Evolutionary conservation across 306 rosid genomes (phyloP), one percentile per base, ranked within the genome.

Genomic region (Datisca glomerata): DNA sequence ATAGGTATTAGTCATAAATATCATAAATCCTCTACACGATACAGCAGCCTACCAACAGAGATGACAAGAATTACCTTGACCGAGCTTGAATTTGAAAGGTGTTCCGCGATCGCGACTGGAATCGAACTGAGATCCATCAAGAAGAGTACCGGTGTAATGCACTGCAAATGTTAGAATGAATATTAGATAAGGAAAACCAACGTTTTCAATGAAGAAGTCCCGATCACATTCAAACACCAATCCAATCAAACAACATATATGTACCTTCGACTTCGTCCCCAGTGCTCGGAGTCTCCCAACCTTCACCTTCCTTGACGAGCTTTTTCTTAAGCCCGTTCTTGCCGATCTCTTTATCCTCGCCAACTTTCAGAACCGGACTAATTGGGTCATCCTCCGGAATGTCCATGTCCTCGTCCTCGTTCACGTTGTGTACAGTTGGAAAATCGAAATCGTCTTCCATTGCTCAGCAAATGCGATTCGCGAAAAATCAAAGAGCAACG

Each of bases 221-320:
- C 25, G 4, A 45, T 4, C n/a, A 11, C 17, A 31, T 7, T 49
- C 42, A 5, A 47, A 13, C 4, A 3, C 0, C 0, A 2, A 1
- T 21, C 8, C 11, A 6, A 8, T 2, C 5, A 0, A 20, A 3
- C 6, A 10, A 24, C 7, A 28, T 16, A 31, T 2, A 12, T 34
- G 13, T 52, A 77, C 93, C 93, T 80, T 85, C 75, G 23, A 85
- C 87, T 55, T 85, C 93, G 11, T 85, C 93, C 12, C 93, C 93
- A 51, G 42, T 35, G 21, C 38, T 3, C 2, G 96, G 93, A 13
- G 69, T 69, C 3, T 80, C 93, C 93, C 85, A 85, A 0, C 77
- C 81, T 61, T 71, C 71, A 39, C 95, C 95, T 62, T 85, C 79
- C 54, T 67, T 85, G 12, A 85, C 8, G 1, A 85, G 76, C 51